Percentiles rank a stretch among this genome's conserved stretches.
These are phyloP conservation scores for Allium sativum DNA, from an alignment of 106 monocot genomes.

Conservation along the genomic window DNA sequence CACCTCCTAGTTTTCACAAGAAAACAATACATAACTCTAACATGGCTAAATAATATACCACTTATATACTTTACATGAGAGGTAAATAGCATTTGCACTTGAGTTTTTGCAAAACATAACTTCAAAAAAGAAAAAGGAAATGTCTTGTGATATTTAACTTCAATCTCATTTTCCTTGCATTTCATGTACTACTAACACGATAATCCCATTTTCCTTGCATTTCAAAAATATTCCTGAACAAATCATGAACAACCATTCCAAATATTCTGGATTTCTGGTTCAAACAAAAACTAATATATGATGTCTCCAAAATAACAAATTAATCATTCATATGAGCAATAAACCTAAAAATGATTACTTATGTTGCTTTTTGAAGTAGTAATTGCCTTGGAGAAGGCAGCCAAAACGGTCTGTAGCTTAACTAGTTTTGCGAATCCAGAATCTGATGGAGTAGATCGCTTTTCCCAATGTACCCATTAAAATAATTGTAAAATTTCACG, in stretches of 20 bases:
- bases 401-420: constrained; percentile 92
- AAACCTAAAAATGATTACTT: constrained; percentile 3
- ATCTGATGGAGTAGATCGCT: constrained; percentile 91
- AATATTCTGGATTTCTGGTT: no score
- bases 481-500: background rate
- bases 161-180: no score
- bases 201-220: constrained; percentile 20
- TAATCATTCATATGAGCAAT: background rate
- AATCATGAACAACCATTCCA: background rate
- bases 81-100: no score
- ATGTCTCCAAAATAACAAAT: background rate
- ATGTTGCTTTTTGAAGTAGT: constrained; percentile 92
- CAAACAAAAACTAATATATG: no score
- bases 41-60: no score
- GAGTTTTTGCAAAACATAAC: no score
- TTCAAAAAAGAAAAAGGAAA: no score
- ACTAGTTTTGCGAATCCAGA: constrained; percentile 95
- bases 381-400: constrained; percentile 93
- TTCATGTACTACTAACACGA: no score
- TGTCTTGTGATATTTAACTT: no score
- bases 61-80: no score
- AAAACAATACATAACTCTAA: no score
- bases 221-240: constrained; percentile 69
- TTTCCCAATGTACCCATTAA: constrained; percentile 74
- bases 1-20: no score